Evolutionary conservation across 495 filamentous ascomycete genomes (phyloP).

Genomic region (Cercophora sp.): DNA sequence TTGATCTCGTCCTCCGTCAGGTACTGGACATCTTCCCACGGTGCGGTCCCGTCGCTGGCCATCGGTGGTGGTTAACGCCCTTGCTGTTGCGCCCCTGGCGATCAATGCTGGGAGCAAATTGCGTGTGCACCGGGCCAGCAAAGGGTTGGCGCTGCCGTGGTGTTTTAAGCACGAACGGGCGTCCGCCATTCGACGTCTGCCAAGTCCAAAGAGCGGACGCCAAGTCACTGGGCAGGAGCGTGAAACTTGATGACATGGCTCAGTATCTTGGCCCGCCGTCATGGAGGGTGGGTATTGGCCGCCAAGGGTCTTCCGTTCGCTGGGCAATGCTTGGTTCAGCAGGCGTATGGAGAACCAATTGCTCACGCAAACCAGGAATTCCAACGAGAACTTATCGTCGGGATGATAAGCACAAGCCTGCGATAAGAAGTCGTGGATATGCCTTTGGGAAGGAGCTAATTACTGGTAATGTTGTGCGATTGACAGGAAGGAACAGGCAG

Average conservation of each 20-base stretch:
- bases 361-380: no score
- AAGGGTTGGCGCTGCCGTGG: neutral
- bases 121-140: neutral
- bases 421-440: no score
- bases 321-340: no score
- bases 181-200: neutral
- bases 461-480: no score
- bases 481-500: no score
- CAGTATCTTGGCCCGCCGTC: conserved; percentile 4
- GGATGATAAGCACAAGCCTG: no score
- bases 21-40: conserved; percentile 17
- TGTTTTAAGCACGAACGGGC: neutral
- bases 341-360: no score
- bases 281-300: no score
- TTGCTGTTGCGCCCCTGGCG: neutral
- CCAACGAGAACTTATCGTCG: no score
- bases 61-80: neutral
- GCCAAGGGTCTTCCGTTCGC: no score
- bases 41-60: neutral
- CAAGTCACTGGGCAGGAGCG: conserved; percentile 1
- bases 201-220: conserved; percentile 1
- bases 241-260: conserved; percentile 5
- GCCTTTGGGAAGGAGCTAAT: no score
- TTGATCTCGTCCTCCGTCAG: conserved; percentile 14
- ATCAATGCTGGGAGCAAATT: neutral